Base-by-base conservation (phyloP, 768 basidiomycete genomes). In the Pisolithus albus region DNA sequence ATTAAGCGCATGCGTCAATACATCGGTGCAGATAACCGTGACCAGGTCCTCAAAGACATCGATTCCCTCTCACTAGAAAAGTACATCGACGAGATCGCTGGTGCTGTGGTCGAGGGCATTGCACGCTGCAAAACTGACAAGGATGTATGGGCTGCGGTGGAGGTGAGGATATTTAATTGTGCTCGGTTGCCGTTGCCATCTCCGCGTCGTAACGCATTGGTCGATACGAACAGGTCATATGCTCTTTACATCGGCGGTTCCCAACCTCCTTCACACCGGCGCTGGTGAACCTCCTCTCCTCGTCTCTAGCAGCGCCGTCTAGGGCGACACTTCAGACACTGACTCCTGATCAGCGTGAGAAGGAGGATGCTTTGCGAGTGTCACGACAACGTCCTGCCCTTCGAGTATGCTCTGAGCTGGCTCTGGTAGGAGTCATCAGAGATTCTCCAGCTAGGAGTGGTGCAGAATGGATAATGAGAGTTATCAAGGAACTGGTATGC, bases 71-170 rank as follows among this genome's bases (percentile, higher is more conserved):
- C 91, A 2, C 75, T 99, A 51, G 92, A 92, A 72, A 98, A 96
- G 70, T 98, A 99, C 65, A 77, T 94, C 45, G 94, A 96, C 62
- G 96, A 99, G 70, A 86, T 97, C 55, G 89, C 87, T 1, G 82
- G 83, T 10, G 94, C 93, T 7, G 76, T 86, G 1, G 72, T 90
- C 2, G 96, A 99, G 63, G 96, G 96, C 4, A 74, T 93, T 38
- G 69, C 69, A 8, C 81, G 87, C 56, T 95, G 93, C 68, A 96
- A 92, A 72, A 89, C 88, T 0, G 95, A 96, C 67, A 84, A 86
- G 57, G 95, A 99, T 59, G 79, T 91, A 18, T 88, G 88, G 84
- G 84, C 84, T 52, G 92, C 92, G 24, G 88, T 92, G 16, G 94
- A 98, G 78, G 96, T 95, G 54, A 58, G 74, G 54, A 61, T 59